Conservation (phyloP, 345 rosid genomes). For the Eucalyptus sp. region DNA sequence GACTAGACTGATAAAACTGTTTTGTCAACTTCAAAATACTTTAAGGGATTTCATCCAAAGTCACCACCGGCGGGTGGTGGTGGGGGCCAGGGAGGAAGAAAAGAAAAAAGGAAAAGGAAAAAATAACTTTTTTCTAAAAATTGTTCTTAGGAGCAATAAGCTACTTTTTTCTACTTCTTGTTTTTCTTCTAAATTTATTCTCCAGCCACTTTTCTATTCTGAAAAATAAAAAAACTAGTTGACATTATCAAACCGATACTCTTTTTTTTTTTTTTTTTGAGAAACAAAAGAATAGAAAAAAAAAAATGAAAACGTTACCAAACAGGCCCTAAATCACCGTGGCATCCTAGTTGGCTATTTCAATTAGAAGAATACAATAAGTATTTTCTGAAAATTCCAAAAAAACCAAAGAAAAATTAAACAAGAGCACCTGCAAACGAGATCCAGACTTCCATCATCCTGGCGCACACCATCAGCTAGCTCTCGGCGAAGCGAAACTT, state of each 20-base stretch:
- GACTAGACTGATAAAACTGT: no score
- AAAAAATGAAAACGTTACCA: fast-evolving
- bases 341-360: background rate
- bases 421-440: background rate
- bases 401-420: background rate
- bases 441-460: background rate
- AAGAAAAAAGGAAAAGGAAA: no score
- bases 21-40: no score
- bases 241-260: no score
- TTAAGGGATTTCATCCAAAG: no score
- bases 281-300: fast-evolving
- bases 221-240: fast-evolving
- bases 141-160: fast-evolving
- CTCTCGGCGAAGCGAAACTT: background rate
- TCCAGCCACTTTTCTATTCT: fast-evolving
- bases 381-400: background rate
- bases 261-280: fast-evolving
- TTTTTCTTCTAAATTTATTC: fast-evolving
- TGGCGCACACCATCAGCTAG: background rate
- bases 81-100: no score
- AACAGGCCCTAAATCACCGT: background rate
- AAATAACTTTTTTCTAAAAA: no score
- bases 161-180: no score
- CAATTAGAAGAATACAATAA: background rate
- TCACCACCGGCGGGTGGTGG: fast-evolving